Conservation (phyloP, 805 yeast species). For the Cephaloascus albidus region DNA sequence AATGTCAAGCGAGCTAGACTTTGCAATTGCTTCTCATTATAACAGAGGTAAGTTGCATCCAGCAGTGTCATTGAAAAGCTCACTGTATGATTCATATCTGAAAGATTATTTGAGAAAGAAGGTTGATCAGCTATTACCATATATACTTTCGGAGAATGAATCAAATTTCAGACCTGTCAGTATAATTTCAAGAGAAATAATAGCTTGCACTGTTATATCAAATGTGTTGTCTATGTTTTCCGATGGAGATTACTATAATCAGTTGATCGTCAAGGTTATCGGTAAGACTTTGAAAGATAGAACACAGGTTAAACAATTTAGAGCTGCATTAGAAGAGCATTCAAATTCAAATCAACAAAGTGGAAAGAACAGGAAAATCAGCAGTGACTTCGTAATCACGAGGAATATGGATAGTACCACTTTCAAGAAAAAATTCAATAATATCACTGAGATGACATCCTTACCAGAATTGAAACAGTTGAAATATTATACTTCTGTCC, state of each 20-base stretch:
- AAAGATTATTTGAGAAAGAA: conserved; percentile 38
- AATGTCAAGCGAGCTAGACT: conserved; percentile 23
- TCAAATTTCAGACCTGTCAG: conserved; percentile 37
- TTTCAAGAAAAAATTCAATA: conserved; percentile 8
- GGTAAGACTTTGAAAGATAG: conserved; percentile 64
- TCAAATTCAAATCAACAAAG: conserved; percentile 12
- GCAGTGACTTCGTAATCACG: not conserved
- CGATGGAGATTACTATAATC: conserved; percentile 75
- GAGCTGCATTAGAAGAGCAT: conserved; percentile 65
- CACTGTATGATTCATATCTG: conserved; percentile 28
- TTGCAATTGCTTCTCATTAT: conserved; percentile 32
- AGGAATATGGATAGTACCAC: conserved; percentile 6
- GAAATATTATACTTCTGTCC: conserved; percentile 36
- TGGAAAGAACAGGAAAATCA: not conserved
- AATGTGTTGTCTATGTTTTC: conserved; percentile 48
- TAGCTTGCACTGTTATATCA: conserved; percentile 37
- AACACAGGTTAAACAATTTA: conserved; percentile 60
- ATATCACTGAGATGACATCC: conserved; percentile 8
- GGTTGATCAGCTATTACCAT: conserved; percentile 35
- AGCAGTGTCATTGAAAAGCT: conserved; percentile 32
- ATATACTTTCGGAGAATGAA: conserved; percentile 36
- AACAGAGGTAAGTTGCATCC: conserved; percentile 49
- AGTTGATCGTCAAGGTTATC: conserved; percentile 45
- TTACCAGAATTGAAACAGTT: conserved; percentile 37
- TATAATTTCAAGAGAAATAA: conserved; percentile 51